Base-by-base conservation (phyloP, 2,329 filamentous ascomycete genomes). In the Aspergillus chevalieri region DNA sequence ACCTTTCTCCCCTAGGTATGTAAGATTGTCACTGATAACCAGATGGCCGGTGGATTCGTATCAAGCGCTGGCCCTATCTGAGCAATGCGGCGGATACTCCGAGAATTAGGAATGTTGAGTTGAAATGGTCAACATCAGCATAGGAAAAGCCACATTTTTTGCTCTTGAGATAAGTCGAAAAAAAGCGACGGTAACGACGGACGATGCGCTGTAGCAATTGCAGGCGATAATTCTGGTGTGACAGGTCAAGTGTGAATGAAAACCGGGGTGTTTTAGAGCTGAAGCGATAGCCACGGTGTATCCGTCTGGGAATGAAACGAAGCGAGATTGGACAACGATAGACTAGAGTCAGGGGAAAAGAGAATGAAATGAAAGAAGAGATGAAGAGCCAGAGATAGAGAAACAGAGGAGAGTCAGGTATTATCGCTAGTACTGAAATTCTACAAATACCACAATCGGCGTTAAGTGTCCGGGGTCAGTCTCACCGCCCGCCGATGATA, bases 281-380 rank as follows among this genome's bases (percentile, higher is more conserved):
- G 26, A 30, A 30, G 26, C 26, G 26, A 30, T 12, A 1, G 8
- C 4, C 26, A 30, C 26, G 2, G 26, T 10, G 26, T 30, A 30
- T 30, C 26, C 12, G 10, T 30, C 9, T 30, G 10, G 10, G 26
- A 10, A 30, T 30, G 26, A 30, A 30, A 30, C 26, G 26, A 52
- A 46, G 47, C 49, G 19, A 39, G 36, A 39, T 10, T 19, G n/a
- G 7, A 15, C 54, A 54, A 41, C 47, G 47, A 44, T 30, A 26
- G 28, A 49, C 33, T 15, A 22, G 49, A 44, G 48, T 47, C 44
- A 44, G 30, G 41, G 41, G 46, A 17, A 19, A 47, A 28, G 41
- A 43, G 41, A 39, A 28, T 17, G 22, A 48, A 43, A 17, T 19
- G 34, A 22, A 24, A 44, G 44, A 28, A 12, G 9, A 30, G 26